A percentile compares a stretch with the other conserved stretches of the same genome.
Conservation (phyloP, 148 eudicot genomes). For the Diospyros kaki region DNA sequence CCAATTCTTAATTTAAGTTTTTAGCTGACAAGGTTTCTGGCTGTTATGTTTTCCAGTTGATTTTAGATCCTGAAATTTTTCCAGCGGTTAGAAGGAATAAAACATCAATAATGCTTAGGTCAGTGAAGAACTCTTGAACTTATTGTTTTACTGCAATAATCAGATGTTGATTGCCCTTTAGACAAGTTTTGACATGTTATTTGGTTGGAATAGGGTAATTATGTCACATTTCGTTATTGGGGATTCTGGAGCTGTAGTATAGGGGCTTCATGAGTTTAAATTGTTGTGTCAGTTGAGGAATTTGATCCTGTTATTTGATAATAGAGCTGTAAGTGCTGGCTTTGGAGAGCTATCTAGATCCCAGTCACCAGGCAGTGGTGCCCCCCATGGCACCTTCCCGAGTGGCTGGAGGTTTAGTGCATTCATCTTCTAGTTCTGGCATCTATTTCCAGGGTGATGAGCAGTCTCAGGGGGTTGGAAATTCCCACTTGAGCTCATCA, state of each 20-base stretch:
- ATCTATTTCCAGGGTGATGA: conserved; percentile 82
- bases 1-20: background rate
- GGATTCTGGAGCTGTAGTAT: conserved; percentile 1
- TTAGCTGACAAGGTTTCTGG: conserved; percentile 5
- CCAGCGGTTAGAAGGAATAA: background rate
- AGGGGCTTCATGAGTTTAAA: background rate
- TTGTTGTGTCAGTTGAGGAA: background rate
- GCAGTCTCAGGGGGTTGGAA: conserved; percentile 56
- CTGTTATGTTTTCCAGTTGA: conserved; percentile 1
- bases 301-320: background rate
- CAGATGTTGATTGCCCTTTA: background rate
- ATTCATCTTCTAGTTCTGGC: conserved; percentile 85
- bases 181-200: background rate
- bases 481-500: conserved; percentile 70
- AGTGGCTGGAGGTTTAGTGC: conserved; percentile 67
- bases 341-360: conserved; percentile 56
- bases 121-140: background rate
- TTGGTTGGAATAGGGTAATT: conserved; percentile 7
- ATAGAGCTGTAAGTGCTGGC: conserved; percentile 37
- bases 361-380: conserved; percentile 52
- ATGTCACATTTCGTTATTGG: background rate
- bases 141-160: conserved; percentile 7
- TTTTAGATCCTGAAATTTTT: background rate
- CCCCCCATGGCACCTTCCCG: conserved; percentile 72
- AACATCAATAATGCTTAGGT: background rate